Evolutionary conservation across 257 asterid species (phyloP), one percentile per base, ranked within the genome.

Genomic region (Solanum pennellii): DNA sequence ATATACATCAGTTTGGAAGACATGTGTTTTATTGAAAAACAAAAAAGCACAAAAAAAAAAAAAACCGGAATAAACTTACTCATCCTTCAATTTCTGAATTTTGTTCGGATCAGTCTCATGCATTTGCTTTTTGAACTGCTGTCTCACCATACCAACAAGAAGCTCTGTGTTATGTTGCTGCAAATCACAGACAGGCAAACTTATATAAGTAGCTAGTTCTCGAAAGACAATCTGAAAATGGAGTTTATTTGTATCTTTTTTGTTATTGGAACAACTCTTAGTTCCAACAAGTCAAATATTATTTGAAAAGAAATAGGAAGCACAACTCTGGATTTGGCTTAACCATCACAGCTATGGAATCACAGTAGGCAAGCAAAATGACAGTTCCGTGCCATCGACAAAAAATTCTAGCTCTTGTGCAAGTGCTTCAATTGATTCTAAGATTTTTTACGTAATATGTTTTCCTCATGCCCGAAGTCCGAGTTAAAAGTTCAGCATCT

Each of bases 81-180:
- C 97, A 33, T 97, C 99, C 91, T 95, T 97, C 90, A 95, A 60
- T 88, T 94, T 90, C 90, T 94, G 99, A 83, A 97, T 95, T 87
- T 90, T 94, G 20, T 95, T 98, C 1, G 95, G 96, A 92, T 97
- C 93, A n/a, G 94, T 95, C 92, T 95, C 99, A 13, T 94, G 95
- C 95, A 91, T 95, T 89, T 93, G 89, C 88, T 85, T 95, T 90
- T 93, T 95, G 94, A 95, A 95, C 91, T 95, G 98, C 89, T 94
- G 92, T 68, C 99, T 91, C 87, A 95, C 94, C 98, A 97, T 94
- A 86, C 84, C 88, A 72, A 94, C 90, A 60, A 94, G 90, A 90
- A 97, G 94, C 89, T 93, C 95, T 0, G 97, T 94, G 86, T 97
- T 95, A 92, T 90, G 91, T 91, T 97, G 91, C 99, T 96, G 95